Conservation (phyloP, 768 basidiomycete genomes). For the Boletus tylopilopsis region DNA sequence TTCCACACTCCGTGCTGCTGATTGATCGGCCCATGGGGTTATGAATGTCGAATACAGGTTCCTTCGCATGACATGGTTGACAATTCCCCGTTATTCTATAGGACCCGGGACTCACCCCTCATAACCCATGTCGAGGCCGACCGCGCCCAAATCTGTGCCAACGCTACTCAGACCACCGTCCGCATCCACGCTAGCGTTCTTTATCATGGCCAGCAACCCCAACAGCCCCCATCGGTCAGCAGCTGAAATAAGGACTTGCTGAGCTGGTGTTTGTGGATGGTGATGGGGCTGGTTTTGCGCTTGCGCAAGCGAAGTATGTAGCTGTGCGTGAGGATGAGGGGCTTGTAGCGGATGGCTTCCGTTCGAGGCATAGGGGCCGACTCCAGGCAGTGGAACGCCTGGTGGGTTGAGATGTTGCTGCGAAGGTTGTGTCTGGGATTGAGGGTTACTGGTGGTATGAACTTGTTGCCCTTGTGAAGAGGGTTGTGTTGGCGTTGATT, state of each 20-base stretch:
- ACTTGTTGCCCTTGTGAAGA: constrained; percentile 29
- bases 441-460: constrained; percentile 32
- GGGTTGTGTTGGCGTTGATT: constrained; percentile 20
- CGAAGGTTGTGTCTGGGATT: constrained; percentile 30
- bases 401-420: constrained; percentile 53
- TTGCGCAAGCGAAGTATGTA: constrained; percentile 27
- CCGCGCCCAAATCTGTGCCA: constrained; percentile 87
- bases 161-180: constrained; percentile 80
- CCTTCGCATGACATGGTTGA: constrained; percentile 34
- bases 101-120: constrained; percentile 59
- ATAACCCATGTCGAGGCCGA: constrained; percentile 87
- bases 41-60: constrained; percentile 91
- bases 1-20: constrained; percentile 80
- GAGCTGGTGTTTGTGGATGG: constrained; percentile 84
- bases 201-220: constrained; percentile 82
- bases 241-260: constrained; percentile 88
- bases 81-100: constrained; percentile 14
- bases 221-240: constrained; percentile 95
- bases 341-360: constrained; percentile 34
- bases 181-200: constrained; percentile 68
- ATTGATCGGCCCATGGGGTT: constrained; percentile 94
- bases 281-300: constrained; percentile 36
- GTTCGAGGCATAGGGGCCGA: constrained; percentile 33
- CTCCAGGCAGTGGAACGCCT: constrained; percentile 40
- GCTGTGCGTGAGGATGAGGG: constrained; percentile 35